Percentiles rank a stretch among this genome's conserved stretches.
Evolutionary conservation across 192 early-diverging fungal genomes (phyloP).

Genomic region (Linnemannia schmuckeri): DNA sequence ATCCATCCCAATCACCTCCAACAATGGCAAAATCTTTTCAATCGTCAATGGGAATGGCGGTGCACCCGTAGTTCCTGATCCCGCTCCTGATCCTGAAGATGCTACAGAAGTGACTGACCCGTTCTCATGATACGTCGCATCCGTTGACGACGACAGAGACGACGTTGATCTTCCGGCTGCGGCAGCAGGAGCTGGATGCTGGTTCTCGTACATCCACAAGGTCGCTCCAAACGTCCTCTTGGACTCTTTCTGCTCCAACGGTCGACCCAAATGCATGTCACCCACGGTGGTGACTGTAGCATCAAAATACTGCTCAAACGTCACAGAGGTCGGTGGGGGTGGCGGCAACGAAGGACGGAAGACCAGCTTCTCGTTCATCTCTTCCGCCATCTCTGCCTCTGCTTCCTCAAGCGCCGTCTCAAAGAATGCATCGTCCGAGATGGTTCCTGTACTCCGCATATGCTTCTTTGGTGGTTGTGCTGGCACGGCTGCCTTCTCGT

Average conservation of each 20-base stretch:
- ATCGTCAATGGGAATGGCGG: constrained; percentile 52
- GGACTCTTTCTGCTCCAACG: constrained; percentile 48
- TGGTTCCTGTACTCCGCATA: constrained; percentile 38
- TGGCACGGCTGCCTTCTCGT: neutral
- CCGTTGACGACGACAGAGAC: neutral
- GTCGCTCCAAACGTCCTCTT: constrained; percentile 48
- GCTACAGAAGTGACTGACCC: constrained; percentile 2
- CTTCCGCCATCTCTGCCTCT: constrained; percentile 17
- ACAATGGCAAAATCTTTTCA: constrained; percentile 47
- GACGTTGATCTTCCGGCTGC: neutral
- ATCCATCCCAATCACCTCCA: constrained; percentile 55
- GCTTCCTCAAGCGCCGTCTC: constrained; percentile 39
- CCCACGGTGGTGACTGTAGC: constrained; percentile 14
- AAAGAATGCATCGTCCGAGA: constrained; percentile 54
- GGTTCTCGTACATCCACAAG: constrained; percentile 57
- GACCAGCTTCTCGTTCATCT: constrained; percentile 11
- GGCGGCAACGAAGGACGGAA: constrained; percentile 32
- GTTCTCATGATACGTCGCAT: constrained; percentile 14
- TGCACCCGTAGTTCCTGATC: neutral
- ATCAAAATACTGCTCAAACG: constrained; percentile 53
- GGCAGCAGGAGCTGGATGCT: neutral
- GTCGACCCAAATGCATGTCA: constrained; percentile 48
- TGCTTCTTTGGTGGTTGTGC: constrained; percentile 30
- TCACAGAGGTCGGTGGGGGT: constrained; percentile 33
- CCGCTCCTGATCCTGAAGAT: neutral